phyloP scores from a whole-genome alignment of 768 basidiomycete species.

The Russula dissimulans region DNA sequence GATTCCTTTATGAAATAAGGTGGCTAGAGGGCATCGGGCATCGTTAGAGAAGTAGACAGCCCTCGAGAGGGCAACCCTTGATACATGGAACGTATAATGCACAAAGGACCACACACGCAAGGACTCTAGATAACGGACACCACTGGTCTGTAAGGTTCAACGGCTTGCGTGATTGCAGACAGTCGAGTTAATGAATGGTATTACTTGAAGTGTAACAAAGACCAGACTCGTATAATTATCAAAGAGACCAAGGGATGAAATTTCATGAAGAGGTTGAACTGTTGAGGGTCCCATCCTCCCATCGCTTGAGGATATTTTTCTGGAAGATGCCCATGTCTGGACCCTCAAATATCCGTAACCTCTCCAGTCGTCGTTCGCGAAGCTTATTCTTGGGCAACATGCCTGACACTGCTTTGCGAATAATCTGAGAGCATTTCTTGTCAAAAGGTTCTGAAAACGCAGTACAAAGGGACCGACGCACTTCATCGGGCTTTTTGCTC shows the following conservation, averaged over 20 bases:
- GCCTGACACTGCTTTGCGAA: conserved; percentile 90
- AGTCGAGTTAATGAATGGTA: neutral
- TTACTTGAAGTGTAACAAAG: neutral
- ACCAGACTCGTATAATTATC: neutral
- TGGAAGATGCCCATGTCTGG: conserved; percentile 68
- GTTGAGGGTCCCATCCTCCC: conserved; percentile 69
- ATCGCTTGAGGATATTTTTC: conserved; percentile 69
- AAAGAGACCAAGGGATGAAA: neutral
- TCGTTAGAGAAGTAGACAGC: too few relatives aligned
- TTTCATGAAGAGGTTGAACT: neutral
- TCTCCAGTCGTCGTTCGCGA: conserved; percentile 76
- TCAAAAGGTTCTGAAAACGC: neutral
- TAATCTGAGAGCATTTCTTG: conserved; percentile 49
- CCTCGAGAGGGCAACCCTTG: too few relatives aligned
- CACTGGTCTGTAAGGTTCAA: neutral
- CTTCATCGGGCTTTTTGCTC: conserved; percentile 81
- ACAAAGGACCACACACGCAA: too few relatives aligned
- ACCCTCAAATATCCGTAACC: conserved; percentile 82
- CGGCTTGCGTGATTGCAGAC: neutral
- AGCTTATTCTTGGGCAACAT: conserved; percentile 99
- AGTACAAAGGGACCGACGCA: conserved; percentile 30
- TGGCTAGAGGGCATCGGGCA: too few relatives aligned
- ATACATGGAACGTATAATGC: too few relatives aligned
- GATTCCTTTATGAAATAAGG: too few relatives aligned
- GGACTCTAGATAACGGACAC: too few relatives aligned